Base-by-base conservation (phyloP, 148 eudicot genomes). In the Selenicereus undatus region DNA sequence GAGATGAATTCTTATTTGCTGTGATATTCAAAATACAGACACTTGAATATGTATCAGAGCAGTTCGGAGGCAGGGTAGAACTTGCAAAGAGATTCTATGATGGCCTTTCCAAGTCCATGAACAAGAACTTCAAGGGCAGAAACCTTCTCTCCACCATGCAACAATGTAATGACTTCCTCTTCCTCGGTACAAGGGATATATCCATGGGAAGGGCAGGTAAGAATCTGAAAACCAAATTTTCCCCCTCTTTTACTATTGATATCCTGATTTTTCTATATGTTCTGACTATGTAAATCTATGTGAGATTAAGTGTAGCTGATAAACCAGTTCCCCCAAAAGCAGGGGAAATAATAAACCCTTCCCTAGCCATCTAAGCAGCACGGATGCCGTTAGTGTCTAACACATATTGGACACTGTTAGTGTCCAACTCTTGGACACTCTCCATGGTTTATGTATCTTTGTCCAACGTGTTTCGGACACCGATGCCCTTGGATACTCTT, bases 171-270 rank as follows among this genome's bases (percentile, higher is more conserved):
- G 94, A 91, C 86, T 91, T 90, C 86, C 71, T 90, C 83, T 83
- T 90, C 48, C 92, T 91, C 11, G 94, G 94, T 76, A 91, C 94
- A 69, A 80, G 84, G 54, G 90, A 90, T 75, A 84, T 91, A 4
- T 91, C 89, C 45, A 82, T 90, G 83, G 94, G 90, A 54, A 87
- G 92, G 86, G 94, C 87, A 77, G 94, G 94, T 91, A 83, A 86
- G 82, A 78, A 11, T 12, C 68, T n/a, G 18, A 62, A 21, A n/a
- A 21, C 64, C 64, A 58, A 58, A 58, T 8, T n/a, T n/a, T 8
- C 11, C 11, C 68, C 68, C 64, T 32, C 32, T 32, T 22, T 60
- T 9, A 60, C 7, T 52, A 52, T 52, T 52, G 58, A 52, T 52
- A 13, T 52, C 58, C 20, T 52, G 58, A 52, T 3, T 52, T 52